Evolutionary conservation across 2,329 filamentous ascomycete species (phyloP).

Genomic region (Ustilaginoidea virens): DNA sequence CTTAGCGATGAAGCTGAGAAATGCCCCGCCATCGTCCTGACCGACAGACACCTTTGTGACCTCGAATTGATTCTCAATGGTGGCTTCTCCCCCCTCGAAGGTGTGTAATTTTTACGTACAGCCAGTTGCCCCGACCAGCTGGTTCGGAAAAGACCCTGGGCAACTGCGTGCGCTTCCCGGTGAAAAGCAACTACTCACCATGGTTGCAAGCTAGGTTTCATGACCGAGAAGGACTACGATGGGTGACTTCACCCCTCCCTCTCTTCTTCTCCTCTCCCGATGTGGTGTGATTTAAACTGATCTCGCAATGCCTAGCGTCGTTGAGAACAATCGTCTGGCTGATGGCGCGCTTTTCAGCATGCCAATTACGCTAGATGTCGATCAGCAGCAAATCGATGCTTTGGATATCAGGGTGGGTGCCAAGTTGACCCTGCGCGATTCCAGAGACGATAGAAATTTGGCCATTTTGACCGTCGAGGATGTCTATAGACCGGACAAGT

Average conservation of each 20-base stretch:
- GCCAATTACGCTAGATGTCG: constrained; percentile 86
- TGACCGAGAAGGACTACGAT: constrained; percentile 95
- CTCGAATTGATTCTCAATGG: constrained; percentile 94
- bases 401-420: constrained; percentile 63
- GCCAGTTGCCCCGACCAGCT: too few species aligned
- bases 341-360: constrained; percentile 90
- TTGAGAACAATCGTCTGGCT: constrained; percentile 71
- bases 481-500: constrained; percentile 93
- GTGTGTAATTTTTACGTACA: constrained; percentile 37
- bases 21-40: constrained; percentile 70
- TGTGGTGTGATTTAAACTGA: not conserved
- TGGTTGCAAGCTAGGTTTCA: constrained; percentile 53
- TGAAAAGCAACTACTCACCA: constrained; percentile 3
- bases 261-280: too few species aligned
- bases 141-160: not conserved
- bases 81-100: constrained; percentile 94
- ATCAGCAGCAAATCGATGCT: constrained; percentile 57
- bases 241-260: too few species aligned
- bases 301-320: constrained; percentile 71
- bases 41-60: constrained; percentile 93
- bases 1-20: constrained; percentile 73
- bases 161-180: too few species aligned
- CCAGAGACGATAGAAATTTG: constrained; percentile 89
- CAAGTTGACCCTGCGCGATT: constrained; percentile 79
- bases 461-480: constrained; percentile 94